Evolutionary conservation across 2,329 filamentous ascomycete species (phyloP).

Genomic region (Calonectria ilicicola): DNA sequence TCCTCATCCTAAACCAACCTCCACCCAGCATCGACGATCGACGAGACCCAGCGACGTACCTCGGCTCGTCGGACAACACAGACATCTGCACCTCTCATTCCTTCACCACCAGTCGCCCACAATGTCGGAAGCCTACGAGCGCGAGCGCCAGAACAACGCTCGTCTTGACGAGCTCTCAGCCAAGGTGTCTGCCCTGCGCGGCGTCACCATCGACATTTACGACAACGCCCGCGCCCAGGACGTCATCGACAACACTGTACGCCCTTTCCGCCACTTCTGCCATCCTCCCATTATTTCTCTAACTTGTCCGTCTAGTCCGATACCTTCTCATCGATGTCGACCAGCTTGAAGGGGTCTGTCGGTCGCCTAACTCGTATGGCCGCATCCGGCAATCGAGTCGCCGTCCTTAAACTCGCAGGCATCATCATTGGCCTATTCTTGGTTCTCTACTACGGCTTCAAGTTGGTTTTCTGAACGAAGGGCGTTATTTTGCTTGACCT

Average conservation of each 20-base stretch:
- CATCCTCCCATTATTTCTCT: constrained; percentile 3
- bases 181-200: constrained; percentile 92
- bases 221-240: constrained; percentile 91
- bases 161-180: constrained; percentile 90
- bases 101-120: constrained; percentile 8
- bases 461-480: constrained; percentile 67
- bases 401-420: constrained; percentile 88
- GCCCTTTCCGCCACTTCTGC: constrained; percentile 40
- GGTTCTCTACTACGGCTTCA: constrained; percentile 79
- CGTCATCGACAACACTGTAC: constrained; percentile 87
- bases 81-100: background rate
- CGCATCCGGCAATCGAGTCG: constrained; percentile 88
- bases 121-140: constrained; percentile 84
- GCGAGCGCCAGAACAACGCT: constrained; percentile 92
- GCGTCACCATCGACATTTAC: constrained; percentile 97
- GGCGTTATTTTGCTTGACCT: background rate
- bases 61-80: background rate
- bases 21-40: background rate
- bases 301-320: constrained; percentile 70
- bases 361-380: constrained; percentile 90
- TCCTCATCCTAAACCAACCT: background rate
- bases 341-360: constrained; percentile 86
- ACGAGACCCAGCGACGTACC: background rate
- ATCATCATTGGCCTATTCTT: constrained; percentile 82
- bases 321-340: constrained; percentile 89